These are phyloP conservation scores for Vaccinium myrtillus DNA, from an alignment of 148 eudicot genomes.

Conservation along the genomic window DNA sequence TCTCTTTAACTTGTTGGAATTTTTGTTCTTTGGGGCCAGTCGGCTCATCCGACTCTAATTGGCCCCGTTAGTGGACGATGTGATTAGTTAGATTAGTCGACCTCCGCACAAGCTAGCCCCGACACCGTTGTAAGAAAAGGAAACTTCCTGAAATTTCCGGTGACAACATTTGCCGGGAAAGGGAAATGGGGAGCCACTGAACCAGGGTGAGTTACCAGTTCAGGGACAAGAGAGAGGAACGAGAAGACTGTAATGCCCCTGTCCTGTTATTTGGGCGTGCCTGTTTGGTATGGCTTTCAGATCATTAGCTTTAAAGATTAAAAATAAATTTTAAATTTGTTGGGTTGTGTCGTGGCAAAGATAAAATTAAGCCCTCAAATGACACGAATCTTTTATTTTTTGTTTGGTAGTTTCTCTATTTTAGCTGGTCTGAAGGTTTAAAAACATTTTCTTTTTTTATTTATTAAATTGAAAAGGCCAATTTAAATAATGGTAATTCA, in stretches of 20 bases:
- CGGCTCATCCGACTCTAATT: not conserved
- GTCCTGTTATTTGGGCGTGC: not conserved
- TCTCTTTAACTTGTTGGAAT: not conserved
- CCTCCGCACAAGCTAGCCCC: not conserved
- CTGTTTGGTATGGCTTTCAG: not conserved
- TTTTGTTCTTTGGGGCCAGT: not conserved
- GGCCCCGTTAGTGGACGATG: not conserved
- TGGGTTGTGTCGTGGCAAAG: not conserved
- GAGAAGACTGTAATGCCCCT: constrained; percentile 9
- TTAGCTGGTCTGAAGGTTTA: not conserved
- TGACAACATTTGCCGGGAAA: not conserved
- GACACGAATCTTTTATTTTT: not conserved
- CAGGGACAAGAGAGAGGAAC: not conserved
- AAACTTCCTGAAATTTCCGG: constrained; percentile 8
- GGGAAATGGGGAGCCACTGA: constrained; percentile 6
- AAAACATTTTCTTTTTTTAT: not conserved
- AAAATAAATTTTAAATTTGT: not conserved
- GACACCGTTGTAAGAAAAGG: not conserved
- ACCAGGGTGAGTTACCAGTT: not conserved
- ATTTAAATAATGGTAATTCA: not conserved
- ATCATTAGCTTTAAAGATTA: not conserved
- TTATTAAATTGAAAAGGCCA: not conserved
- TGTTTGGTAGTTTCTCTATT: no score
- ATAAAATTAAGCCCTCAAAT: not conserved
- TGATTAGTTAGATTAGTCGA: not conserved